Conservation (phyloP, 345 rosid genomes). For the Schrenkiella parvula region DNA sequence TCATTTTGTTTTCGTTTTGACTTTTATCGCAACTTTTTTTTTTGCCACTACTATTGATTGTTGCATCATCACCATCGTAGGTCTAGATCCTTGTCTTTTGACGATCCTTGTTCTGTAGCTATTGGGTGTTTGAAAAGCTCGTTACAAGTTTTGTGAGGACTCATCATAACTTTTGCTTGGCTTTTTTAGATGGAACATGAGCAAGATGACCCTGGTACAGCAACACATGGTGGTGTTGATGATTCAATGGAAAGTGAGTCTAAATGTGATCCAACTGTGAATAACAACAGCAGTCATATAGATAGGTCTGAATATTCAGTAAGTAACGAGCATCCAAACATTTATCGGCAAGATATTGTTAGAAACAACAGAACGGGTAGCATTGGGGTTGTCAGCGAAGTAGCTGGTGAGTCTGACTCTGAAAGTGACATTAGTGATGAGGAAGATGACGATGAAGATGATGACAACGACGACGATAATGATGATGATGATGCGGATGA, state of each 20-base stretch:
- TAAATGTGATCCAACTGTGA: constrained; percentile 29
- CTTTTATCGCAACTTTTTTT: background rate
- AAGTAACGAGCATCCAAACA: constrained; percentile 38
- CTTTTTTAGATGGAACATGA: constrained; percentile 55
- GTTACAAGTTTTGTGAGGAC: background rate
- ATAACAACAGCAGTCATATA: constrained; percentile 10
- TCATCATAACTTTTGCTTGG: constrained; percentile 6
- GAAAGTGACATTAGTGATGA: constrained; percentile 65
- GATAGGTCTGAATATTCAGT: constrained; percentile 24
- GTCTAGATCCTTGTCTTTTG: background rate
- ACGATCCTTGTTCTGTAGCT: background rate
- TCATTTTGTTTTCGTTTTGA: background rate
- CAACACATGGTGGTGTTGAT: constrained; percentile 30
- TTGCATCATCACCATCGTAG: background rate
- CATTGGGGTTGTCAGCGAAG: constrained; percentile 86
- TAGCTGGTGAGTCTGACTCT: constrained; percentile 92
- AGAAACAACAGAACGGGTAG: constrained; percentile 47
- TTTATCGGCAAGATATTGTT: constrained; percentile 83
- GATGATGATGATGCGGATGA: constrained; percentile 27
- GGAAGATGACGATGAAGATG: constrained; percentile 43
- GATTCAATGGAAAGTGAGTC: constrained; percentile 23
- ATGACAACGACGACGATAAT: constrained; percentile 29
- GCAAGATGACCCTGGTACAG: constrained; percentile 35
- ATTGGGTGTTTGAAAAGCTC: background rate
- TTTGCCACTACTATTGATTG: background rate